Evolutionary conservation across 495 filamentous ascomycete genomes (phyloP).

Genomic region (Ramalina intermedia): DNA sequence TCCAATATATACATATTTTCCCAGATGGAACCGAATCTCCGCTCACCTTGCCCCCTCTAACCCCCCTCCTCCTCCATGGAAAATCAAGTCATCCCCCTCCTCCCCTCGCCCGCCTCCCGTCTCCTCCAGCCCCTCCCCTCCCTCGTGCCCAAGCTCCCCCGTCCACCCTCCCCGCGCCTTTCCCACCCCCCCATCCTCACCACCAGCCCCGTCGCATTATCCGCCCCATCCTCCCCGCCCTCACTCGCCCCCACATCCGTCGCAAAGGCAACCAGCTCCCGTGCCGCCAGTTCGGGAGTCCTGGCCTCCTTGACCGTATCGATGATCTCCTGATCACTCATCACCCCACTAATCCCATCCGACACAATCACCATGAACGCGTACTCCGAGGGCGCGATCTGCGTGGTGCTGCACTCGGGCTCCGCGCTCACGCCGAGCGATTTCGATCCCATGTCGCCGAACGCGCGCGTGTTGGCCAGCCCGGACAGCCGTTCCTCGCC

Average conservation of each 20-base stretch:
- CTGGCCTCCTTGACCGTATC: constrained; percentile 86
- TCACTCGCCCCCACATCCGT: constrained; percentile 52
- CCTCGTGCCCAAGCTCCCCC: constrained; percentile 79
- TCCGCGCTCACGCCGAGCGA: constrained; percentile 88
- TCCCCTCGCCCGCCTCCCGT: constrained; percentile 72
- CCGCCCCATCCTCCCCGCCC: constrained; percentile 39
- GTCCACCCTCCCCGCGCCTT: constrained; percentile 70
- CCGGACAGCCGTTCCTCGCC: constrained; percentile 92
- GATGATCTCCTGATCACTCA: constrained; percentile 85
- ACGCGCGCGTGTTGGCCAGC: constrained; percentile 83
- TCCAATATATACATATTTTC: no score
- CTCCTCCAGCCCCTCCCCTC: constrained; percentile 76
- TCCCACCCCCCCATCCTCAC: constrained; percentile 92
- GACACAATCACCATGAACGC: constrained; percentile 75
- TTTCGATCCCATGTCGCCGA: constrained; percentile 84
- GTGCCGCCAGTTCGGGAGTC: constrained; percentile 75
- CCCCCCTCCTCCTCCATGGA: no score
- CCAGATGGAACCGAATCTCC: no score
- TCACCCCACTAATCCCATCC: constrained; percentile 71
- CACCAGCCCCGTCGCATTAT: constrained; percentile 93
- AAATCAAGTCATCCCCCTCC: constrained; percentile 43
- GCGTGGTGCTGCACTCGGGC: constrained; percentile 63
- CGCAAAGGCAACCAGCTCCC: constrained; percentile 68
- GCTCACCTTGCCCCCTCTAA: no score
- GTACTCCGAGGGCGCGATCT: constrained; percentile 68